Evolutionary conservation across 805 yeast species (phyloP).

Genomic region (Starmerella etchellsii): DNA sequence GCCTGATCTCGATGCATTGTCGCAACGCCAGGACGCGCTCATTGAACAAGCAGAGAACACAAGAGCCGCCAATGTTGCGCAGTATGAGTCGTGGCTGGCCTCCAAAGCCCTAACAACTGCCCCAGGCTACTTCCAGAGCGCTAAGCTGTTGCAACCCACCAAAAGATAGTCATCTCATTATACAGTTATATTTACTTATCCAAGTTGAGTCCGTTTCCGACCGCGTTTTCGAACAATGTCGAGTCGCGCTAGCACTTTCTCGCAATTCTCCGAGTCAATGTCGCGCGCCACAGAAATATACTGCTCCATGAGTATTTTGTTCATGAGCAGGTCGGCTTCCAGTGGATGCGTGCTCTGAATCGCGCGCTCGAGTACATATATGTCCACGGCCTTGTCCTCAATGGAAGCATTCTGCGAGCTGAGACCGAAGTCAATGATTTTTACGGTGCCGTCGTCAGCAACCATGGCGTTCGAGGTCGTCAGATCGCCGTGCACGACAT

Average conservation of each 20-base stretch:
- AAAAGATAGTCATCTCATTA: not conserved
- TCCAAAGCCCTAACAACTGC: conserved; percentile 13
- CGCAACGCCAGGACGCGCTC: not conserved
- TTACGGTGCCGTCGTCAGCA: conserved; percentile 26
- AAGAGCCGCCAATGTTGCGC: conserved; percentile 22
- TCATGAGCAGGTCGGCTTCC: conserved; percentile 47
- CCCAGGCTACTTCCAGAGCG: conserved; percentile 30
- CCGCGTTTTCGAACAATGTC: conserved; percentile 85
- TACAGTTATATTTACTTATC: conserved; percentile 30
- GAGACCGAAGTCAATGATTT: conserved; percentile 81
- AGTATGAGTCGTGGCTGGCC: conserved; percentile 28
- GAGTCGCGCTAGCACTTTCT: conserved; percentile 50
- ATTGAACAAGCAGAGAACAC: conserved; percentile 16
- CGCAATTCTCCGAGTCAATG: conserved; percentile 22
- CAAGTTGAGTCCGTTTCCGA: conserved; percentile 88
- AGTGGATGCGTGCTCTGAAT: conserved; percentile 80
- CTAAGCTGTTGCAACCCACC: not conserved
- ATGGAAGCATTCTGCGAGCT: conserved; percentile 46
- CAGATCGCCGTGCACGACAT: conserved; percentile 84
- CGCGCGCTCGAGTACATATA: conserved; percentile 89
- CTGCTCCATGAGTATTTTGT: conserved; percentile 42
- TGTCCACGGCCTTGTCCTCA: conserved; percentile 95
- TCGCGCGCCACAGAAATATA: conserved; percentile 41
- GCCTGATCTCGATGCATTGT: not conserved
- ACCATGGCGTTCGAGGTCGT: conserved; percentile 74